Evolutionary conservation across 2,329 filamentous ascomycete species (phyloP).

Genomic region (Fusarium nodosum): DNA sequence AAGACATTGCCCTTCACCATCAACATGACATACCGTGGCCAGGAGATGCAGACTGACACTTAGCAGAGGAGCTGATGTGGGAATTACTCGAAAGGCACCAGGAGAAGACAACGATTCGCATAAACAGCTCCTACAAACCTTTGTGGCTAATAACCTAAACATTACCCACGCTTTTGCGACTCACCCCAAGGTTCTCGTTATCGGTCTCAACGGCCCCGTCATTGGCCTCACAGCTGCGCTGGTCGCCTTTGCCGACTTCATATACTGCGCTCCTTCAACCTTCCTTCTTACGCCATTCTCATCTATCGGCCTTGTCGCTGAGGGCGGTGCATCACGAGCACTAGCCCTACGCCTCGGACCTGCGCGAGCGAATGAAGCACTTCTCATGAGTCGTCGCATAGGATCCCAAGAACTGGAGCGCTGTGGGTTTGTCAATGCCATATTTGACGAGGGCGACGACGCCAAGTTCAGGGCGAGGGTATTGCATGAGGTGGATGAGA

Average conservation of each 20-base stretch:
- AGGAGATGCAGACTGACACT: slow-evolving; percentile 15
- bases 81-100: slow-evolving; percentile 62
- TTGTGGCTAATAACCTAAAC: slow-evolving; percentile 90
- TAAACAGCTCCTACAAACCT: slow-evolving; percentile 73
- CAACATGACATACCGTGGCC: neutral
- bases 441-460: slow-evolving; percentile 76
- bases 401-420: slow-evolving; percentile 77
- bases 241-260: slow-evolving; percentile 87
- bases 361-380: slow-evolving; percentile 87
- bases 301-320: slow-evolving; percentile 88
- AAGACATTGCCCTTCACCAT: neutral
- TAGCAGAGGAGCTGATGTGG: slow-evolving; percentile 83
- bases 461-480: slow-evolving; percentile 79
- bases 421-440: slow-evolving; percentile 87
- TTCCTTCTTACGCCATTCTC: slow-evolving; percentile 94
- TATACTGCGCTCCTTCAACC: slow-evolving; percentile 84
- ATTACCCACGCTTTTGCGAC: slow-evolving; percentile 90
- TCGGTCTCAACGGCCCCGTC: slow-evolving; percentile 91
- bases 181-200: slow-evolving; percentile 93
- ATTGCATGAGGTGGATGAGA: slow-evolving; percentile 82
- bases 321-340: slow-evolving; percentile 84
- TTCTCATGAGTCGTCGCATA: slow-evolving; percentile 90
- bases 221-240: slow-evolving; percentile 90
- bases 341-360: slow-evolving; percentile 86
- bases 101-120: slow-evolving; percentile 57